Evolutionary conservation across 2,329 filamentous ascomycete genomes (phyloP).

Genomic region (Ascochyta viciae-villosae): DNA sequence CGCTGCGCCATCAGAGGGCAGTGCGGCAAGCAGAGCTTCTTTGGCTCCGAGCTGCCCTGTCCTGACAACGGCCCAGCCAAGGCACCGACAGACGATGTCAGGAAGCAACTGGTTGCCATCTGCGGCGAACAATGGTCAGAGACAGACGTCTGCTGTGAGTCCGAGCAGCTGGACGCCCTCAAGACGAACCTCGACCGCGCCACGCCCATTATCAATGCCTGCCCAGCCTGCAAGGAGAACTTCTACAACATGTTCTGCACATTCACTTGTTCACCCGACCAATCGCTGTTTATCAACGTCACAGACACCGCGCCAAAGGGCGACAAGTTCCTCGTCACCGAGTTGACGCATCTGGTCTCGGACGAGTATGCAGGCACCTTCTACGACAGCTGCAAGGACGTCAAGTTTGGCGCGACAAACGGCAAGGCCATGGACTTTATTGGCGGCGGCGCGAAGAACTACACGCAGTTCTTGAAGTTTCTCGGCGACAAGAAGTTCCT

Average conservation of each 20-base stretch:
- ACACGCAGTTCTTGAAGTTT: conserved; percentile 85
- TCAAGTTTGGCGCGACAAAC: conserved; percentile 96
- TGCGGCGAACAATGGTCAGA: conserved; percentile 88
- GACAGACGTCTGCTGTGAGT: conserved; percentile 82
- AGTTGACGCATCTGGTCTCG: conserved; percentile 88
- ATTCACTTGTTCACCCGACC: conserved; percentile 96
- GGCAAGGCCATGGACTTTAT: conserved; percentile 95
- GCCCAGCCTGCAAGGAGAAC: conserved; percentile 96
- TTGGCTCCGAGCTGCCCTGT: conserved; percentile 88
- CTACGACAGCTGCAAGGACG: conserved; percentile 97
- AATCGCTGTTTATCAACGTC: conserved; percentile 93
- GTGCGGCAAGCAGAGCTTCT: conserved; percentile 89
- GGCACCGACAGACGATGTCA: conserved; percentile 73
- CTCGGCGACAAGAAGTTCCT: conserved; percentile 88
- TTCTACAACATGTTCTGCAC: conserved; percentile 99
- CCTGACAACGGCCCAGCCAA: conserved; percentile 86
- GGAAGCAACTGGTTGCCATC: conserved; percentile 79
- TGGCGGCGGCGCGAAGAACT: conserved; percentile 91
- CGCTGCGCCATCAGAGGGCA: conserved; percentile 90
- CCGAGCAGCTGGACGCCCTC: conserved; percentile 81
- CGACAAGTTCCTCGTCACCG: conserved; percentile 75
- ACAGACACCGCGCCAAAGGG: conserved; percentile 72
- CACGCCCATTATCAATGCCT: conserved; percentile 87
- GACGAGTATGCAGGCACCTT: conserved; percentile 85
- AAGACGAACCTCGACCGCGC: conserved; percentile 86